A percentile compares a stretch with the other conserved stretches of the same genome.
Conservation (phyloP, 257 asterid species). For the Petunia axillaris region DNA sequence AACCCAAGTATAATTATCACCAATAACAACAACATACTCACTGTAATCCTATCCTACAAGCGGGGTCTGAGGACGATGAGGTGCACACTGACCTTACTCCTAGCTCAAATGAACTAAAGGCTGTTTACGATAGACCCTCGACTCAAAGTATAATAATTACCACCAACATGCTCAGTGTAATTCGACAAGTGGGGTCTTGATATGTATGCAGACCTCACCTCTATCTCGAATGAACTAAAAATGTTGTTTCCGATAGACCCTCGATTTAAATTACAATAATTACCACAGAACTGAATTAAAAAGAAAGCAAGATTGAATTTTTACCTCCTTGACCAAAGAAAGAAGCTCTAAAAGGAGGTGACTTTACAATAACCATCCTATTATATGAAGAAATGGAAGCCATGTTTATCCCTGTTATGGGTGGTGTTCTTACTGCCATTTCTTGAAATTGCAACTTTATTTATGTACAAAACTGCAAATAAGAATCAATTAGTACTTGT, state of each 20-base stretch:
- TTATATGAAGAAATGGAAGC: conserved; percentile 54
- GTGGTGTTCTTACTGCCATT: conserved; percentile 71
- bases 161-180: conserved; percentile 22
- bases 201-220: background rate
- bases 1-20: background rate
- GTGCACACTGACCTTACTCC: too few species aligned
- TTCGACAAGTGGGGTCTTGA: background rate
- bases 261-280: background rate
- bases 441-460: conserved; percentile 6
- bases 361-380: conserved; percentile 42
- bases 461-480: background rate
- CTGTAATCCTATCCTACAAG: too few species aligned
- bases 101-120: too few species aligned
- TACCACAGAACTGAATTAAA: background rate
- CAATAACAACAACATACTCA: too few species aligned
- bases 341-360: conserved; percentile 49
- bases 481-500: background rate
- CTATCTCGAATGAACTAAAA: background rate
- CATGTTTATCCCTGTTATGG: conserved; percentile 56
- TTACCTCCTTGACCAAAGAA: conserved; percentile 82
- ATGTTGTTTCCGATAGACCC: conserved; percentile 13
- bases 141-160: background rate
- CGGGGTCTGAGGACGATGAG: too few species aligned
- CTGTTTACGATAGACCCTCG: too few species aligned
- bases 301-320: conserved; percentile 10